Conservation (phyloP, 306 rosid genomes). For the Macrotyloma uniflorum region DNA sequence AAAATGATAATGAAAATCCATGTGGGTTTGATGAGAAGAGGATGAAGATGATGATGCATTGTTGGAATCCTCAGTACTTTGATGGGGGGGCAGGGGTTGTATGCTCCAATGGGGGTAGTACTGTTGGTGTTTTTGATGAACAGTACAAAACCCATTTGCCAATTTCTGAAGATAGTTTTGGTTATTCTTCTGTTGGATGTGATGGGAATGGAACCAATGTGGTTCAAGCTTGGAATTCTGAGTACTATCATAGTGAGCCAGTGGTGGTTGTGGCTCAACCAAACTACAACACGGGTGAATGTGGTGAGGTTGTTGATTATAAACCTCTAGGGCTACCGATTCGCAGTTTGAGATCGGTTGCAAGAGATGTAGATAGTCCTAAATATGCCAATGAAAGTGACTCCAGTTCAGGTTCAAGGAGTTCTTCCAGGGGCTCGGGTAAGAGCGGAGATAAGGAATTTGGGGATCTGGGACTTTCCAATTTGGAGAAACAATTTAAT, state of each 20-base stretch:
- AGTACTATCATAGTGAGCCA: conserved; percentile 61
- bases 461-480: conserved; percentile 56
- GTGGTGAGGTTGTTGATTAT: conserved; percentile 49
- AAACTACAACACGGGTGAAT: conserved; percentile 45
- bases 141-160: conserved; percentile 52
- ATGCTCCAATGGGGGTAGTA: conserved; percentile 25
- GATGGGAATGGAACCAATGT: conserved; percentile 47
- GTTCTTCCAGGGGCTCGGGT: conserved; percentile 44
- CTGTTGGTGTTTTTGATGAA: conserved; percentile 56
- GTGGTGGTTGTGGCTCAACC: conserved; percentile 68
- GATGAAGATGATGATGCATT: conserved; percentile 37
- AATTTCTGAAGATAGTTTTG: conserved; percentile 33
- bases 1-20: conserved; percentile 44
- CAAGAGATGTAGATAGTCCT: conserved; percentile 44
- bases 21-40: conserved; percentile 57
- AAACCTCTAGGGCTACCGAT: conserved; percentile 81
- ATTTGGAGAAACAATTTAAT: conserved; percentile 53
- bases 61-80: conserved; percentile 51
- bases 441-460: conserved; percentile 48
- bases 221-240: conserved; percentile 77
- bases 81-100: conserved; percentile 38
- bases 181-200: conserved; percentile 45
- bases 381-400: conserved; percentile 52
- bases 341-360: conserved; percentile 67
- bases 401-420: conserved; percentile 65